A percentile compares a stretch with the other conserved stretches of the same genome.
Evolutionary conservation across 805 yeast genomes (phyloP).

Genomic region (Candida loeiensis): DNA sequence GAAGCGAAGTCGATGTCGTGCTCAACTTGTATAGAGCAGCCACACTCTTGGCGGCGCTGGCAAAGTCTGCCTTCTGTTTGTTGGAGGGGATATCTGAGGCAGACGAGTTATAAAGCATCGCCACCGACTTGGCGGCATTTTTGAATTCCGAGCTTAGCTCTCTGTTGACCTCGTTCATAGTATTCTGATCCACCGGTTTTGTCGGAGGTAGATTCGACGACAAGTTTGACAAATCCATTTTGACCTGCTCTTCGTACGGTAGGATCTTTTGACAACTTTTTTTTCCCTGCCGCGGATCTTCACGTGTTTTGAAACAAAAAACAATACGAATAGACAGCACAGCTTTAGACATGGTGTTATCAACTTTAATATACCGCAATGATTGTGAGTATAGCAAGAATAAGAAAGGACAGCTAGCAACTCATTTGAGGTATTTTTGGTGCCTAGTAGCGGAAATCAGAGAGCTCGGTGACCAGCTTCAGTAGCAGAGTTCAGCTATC

Average conservation of each 20-base stretch:
- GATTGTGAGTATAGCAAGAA: conserved; percentile 46
- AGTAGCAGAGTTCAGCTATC: too few relatives aligned
- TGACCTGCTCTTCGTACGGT: background rate
- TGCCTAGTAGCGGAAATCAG: too few relatives aligned
- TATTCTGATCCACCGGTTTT: conserved; percentile 43
- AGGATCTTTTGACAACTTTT: background rate
- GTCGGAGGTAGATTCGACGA: conserved; percentile 55
- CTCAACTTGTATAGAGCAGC: conserved; percentile 58
- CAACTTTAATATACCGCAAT: conserved; percentile 61
- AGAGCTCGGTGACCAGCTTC: too few relatives aligned
- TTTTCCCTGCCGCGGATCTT: background rate
- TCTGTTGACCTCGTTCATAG: conserved; percentile 45
- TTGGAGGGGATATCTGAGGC: conserved; percentile 12
- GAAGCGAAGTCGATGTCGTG: conserved; percentile 46
- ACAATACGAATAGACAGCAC: conserved; percentile 4
- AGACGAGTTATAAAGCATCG: conserved; percentile 41
- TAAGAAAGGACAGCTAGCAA: background rate
- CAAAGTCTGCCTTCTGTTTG: conserved; percentile 29
- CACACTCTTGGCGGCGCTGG: conserved; percentile 41
- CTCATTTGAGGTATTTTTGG: too few relatives aligned
- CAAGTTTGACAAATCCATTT: conserved; percentile 62
- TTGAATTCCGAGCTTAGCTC: conserved; percentile 64
- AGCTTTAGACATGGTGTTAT: conserved; percentile 49
- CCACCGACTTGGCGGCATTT: conserved; percentile 68
- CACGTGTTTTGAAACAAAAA: conserved; percentile 1